Evolutionary conservation across 2,329 filamentous ascomycete genomes (phyloP).

Genomic region (Aspergillus sergii): DNA sequence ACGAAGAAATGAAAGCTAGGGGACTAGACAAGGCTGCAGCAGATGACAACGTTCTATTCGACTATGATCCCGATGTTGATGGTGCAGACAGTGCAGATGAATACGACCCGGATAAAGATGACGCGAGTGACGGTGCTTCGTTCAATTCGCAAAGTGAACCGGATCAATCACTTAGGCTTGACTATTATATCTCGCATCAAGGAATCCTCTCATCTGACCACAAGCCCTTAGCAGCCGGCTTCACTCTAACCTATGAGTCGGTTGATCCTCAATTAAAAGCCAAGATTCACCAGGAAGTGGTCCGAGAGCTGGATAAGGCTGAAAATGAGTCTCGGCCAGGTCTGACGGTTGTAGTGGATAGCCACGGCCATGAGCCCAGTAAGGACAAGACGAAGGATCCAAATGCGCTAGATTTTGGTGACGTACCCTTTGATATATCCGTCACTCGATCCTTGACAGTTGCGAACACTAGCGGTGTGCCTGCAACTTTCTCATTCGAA

Average conservation of each 20-base stretch:
- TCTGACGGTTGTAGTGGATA: constrained; percentile 80
- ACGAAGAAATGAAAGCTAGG: constrained; percentile 81
- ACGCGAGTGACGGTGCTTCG: constrained; percentile 45
- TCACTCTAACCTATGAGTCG: constrained; percentile 81
- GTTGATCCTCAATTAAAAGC: constrained; percentile 84
- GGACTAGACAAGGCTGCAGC: constrained; percentile 73
- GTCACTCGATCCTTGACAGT: constrained; percentile 74
- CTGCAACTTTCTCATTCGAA: constrained; percentile 78
- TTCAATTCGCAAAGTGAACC: constrained; percentile 29
- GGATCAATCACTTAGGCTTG: constrained; percentile 57
- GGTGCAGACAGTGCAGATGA: constrained; percentile 60
- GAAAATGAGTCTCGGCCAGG: constrained; percentile 88
- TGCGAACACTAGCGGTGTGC: constrained; percentile 85
- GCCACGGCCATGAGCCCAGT: constrained; percentile 40
- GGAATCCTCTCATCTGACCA: constrained; percentile 90
- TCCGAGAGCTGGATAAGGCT: constrained; percentile 80
- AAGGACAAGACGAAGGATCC: constrained; percentile 38
- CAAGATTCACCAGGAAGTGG: constrained; percentile 82
- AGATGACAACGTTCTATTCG: constrained; percentile 83
- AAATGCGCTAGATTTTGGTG: constrained; percentile 75
- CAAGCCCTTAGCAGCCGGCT: constrained; percentile 84
- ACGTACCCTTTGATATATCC: constrained; percentile 68
- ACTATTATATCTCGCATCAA: constrained; percentile 84
- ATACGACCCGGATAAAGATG: constrained; percentile 58
- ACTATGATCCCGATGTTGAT: constrained; percentile 85